Base-by-base conservation (phyloP, 2,329 filamentous ascomycete genomes). In the Colletotrichum truncatum region DNA sequence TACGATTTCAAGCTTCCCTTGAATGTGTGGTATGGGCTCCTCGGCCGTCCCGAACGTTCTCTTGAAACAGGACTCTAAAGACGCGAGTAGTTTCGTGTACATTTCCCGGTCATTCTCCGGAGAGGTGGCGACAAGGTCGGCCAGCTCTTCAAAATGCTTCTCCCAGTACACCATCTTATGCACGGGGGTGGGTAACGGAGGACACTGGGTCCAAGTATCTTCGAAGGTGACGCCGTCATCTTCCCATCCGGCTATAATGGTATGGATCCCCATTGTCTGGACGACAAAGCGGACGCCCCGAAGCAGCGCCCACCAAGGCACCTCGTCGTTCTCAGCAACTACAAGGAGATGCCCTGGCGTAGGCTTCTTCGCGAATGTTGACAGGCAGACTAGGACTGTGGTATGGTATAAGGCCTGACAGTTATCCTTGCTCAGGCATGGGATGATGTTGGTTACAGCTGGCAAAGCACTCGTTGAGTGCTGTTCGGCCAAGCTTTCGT, bases 321-420 rank as follows among this genome's bases (percentile, higher is more conserved):
- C 69, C 8, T 68, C 59, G 18, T 63, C 67, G 1, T 67, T 43
- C 12, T 62, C 66, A 3, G 68, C 67, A 18, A 69, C 52, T 6
- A 71, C 36, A 3, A 72, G 41, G 4, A 71, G 49, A 25, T 70
- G 54, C 2, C 70, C 66, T 4, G 62, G 64, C 21, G 32, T 48
- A 10, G 70, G 68, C 23, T 64, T 60, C 53, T 66, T 55, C 1
- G 67, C 68, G 12, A 73, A 69, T 0, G 67, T 63, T 14, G 63
- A 65, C 12, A 69, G 66, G 36, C 72, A 72, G 9, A 72, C 67
- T 6, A 73, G 65, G 4, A 68, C 62, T 2, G 70, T 64, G 11
- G 68, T 67, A 2, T 73, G 54, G 57, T 73, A 73, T 5, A 74
- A 58, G 1, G 66, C 64, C 12, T 71, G 64, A 11, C 67, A 61